Evolutionary conservation across 148 eudicot genomes (phyloP).

Genomic region (Camellia lanceoleosa): DNA sequence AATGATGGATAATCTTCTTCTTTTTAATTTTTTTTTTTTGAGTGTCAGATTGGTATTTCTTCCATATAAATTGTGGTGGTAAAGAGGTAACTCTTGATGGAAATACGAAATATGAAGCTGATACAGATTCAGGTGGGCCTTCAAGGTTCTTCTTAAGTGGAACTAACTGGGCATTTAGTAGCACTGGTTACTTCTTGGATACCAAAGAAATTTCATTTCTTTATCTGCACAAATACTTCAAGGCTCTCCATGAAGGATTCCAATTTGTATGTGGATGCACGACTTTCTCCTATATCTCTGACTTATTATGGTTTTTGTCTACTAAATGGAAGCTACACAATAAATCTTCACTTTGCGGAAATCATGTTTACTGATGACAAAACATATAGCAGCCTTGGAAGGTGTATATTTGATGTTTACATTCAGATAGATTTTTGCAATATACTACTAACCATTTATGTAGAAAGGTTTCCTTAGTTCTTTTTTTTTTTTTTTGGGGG

Average conservation of each 20-base stretch:
- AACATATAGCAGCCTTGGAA: constrained; percentile 36
- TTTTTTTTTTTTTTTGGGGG: neutral
- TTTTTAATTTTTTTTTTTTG: neutral
- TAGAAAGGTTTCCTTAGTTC: neutral
- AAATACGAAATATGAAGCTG: constrained; percentile 22
- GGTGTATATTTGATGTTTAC: constrained; percentile 40
- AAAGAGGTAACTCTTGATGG: neutral
- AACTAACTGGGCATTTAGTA: constrained; percentile 40
- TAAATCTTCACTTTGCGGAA: constrained; percentile 41
- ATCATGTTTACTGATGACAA: constrained; percentile 36
- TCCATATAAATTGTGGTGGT: constrained; percentile 44
- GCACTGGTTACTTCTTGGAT: constrained; percentile 35
- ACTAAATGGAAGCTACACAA: constrained; percentile 32
- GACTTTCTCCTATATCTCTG: constrained; percentile 33
- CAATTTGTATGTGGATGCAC: constrained; percentile 24
- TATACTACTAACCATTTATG: neutral
- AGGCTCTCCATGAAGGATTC: constrained; percentile 8
- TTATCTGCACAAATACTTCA: constrained; percentile 14
- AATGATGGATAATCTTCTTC: neutral
- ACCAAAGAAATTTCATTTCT: too few species aligned
- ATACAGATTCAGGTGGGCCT: constrained; percentile 19
- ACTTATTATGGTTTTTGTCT: constrained; percentile 39
- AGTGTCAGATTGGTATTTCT: neutral
- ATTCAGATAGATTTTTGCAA: constrained; percentile 30
- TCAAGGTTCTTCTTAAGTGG: constrained; percentile 21